phyloP scores from a whole-genome alignment of 1,284 basidiomycete genomes.

The Entoloma clypeatum region DNA sequence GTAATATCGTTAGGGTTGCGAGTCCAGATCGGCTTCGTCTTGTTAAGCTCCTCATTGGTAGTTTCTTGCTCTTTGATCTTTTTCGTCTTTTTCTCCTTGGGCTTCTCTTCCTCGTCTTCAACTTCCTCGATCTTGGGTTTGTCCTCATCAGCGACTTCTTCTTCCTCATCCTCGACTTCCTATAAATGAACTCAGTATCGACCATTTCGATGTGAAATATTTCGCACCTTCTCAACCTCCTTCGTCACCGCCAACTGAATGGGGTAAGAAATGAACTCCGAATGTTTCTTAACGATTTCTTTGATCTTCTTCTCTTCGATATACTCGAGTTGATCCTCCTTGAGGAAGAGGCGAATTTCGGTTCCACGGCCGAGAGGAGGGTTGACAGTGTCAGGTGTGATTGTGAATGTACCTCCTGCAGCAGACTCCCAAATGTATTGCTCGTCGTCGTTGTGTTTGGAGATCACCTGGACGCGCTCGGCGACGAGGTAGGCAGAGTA shows the following conservation, averaged over 20 bases:
- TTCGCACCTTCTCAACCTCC: slow-evolving; percentile 92
- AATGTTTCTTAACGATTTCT: slow-evolving; percentile 99
- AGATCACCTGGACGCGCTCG: slow-evolving; percentile 96
- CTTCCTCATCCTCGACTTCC: slow-evolving; percentile 88
- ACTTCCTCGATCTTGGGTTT: slow-evolving; percentile 75
- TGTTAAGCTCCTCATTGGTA: slow-evolving; percentile 98
- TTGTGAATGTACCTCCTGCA: slow-evolving; percentile 99
- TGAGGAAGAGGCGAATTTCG: slow-evolving; percentile 92
- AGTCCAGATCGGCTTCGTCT: slow-evolving; percentile 99
- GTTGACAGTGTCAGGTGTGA: slow-evolving; percentile 91
- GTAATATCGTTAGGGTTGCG: slow-evolving; percentile 95
- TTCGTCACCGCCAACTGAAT: slow-evolving; percentile 99
- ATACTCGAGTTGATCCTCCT: slow-evolving; percentile 99
- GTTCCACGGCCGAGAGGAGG: slow-evolving; percentile 92
- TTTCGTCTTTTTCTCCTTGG: slow-evolving; percentile 95
- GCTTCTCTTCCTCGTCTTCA: slow-evolving; percentile 83
- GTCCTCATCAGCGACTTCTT: slow-evolving; percentile 61
- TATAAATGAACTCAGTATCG: slow-evolving; percentile 27
- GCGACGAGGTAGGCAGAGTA: slow-evolving; percentile 99
- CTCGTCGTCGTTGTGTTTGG: slow-evolving; percentile 99
- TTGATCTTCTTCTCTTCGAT: slow-evolving; percentile 99
- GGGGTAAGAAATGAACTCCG: slow-evolving; percentile 99
- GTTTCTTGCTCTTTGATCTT: slow-evolving; percentile 91
- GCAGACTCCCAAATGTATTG: slow-evolving; percentile 99
- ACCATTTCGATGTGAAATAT: slow-evolving; percentile 2